A percentile compares a stretch with the other conserved stretches of the same genome.
Conservation (phyloP, 257 asterid genomes). For the Nicotiana benthamiana region DNA sequence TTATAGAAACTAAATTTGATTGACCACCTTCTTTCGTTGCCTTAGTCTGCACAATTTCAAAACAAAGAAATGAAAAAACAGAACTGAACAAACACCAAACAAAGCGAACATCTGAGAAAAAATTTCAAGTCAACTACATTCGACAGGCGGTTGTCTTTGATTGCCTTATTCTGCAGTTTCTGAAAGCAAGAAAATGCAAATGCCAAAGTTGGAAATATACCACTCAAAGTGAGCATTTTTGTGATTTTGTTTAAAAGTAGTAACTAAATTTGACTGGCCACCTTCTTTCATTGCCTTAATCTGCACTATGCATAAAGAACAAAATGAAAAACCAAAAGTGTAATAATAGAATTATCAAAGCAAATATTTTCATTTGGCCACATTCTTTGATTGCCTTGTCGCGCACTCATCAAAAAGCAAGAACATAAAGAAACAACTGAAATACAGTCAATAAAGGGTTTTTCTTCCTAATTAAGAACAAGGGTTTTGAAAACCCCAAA, state of each 20-base stretch:
- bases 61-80: conserved; percentile 1
- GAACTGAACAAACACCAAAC: neutral
- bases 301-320: no score
- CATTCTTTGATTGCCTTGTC: neutral
- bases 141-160: neutral
- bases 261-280: neutral
- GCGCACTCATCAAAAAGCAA: neutral
- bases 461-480: neutral
- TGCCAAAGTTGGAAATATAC: neutral
- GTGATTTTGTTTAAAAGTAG: neutral
- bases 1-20: conserved; percentile 47
- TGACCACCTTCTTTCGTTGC: conserved; percentile 47
- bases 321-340: no score
- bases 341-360: no score
- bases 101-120: neutral
- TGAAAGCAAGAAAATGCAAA: neutral
- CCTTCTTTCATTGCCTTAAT: neutral
- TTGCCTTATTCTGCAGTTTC: neutral
- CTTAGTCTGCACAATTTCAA: conserved; percentile 37
- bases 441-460: neutral
- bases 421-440: neutral
- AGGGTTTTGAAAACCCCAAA: neutral
- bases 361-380: neutral
- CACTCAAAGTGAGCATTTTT: neutral
- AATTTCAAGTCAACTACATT: neutral